Evolutionary conservation across 176 grass and related monocot species (phyloP).

Genomic region (Aegilops longissima): DNA sequence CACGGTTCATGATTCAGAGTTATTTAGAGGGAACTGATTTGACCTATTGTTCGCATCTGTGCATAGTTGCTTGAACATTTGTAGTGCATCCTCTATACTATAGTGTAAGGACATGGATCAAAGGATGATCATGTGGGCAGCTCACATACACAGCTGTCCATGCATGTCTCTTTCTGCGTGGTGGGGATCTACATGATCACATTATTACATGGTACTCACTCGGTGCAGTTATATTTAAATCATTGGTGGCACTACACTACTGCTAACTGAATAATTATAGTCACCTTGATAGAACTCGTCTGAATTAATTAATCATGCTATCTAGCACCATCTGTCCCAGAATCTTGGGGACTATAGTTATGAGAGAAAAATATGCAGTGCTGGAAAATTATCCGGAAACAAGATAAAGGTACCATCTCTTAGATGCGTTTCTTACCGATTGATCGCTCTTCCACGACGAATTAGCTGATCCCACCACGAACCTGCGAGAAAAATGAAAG

Average conservation of each 20-base stretch:
- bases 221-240: not conserved
- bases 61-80: not conserved
- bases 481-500: slow-evolving; percentile 39
- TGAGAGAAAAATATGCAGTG: not conserved
- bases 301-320: not conserved
- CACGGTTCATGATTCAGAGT: not conserved
- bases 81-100: not conserved
- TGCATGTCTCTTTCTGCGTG: not conserved
- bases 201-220: slow-evolving; percentile 1
- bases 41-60: not conserved
- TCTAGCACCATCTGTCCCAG: not conserved
- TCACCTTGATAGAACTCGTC: not conserved
- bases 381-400: not conserved
- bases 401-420: not conserved
- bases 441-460: slow-evolving; percentile 43
- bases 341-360: not conserved
- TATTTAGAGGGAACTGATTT: not conserved
- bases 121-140: slow-evolving; percentile 24
- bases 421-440: slow-evolving; percentile 37
- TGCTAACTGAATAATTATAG: not conserved
- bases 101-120: slow-evolving; percentile 14
- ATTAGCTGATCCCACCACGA: slow-evolving; percentile 59
- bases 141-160: not conserved
- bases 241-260: not conserved
- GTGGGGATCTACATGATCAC: slow-evolving; percentile 7